phyloP scores from a whole-genome alignment of 1,284 basidiomycete genomes.

The Malassezia japonica region DNA sequence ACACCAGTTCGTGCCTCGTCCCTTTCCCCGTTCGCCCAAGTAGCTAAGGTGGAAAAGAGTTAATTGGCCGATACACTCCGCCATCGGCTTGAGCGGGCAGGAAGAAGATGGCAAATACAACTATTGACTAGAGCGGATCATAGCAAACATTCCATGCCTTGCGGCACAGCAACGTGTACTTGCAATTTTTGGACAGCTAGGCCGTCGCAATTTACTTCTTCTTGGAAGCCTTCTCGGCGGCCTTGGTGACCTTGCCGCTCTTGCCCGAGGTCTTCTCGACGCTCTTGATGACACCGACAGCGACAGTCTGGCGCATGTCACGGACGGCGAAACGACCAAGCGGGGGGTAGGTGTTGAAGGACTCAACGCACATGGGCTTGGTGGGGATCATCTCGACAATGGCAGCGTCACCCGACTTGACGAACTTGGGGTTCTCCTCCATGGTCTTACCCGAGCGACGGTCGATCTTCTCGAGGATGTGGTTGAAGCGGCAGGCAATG shows the following conservation, averaged over 20 bases:
- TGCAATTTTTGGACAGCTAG: slow-evolving; percentile 14
- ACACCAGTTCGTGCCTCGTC: no score
- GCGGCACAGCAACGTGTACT: neutral
- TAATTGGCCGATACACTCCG: slow-evolving; percentile 14
- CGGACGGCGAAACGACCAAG: slow-evolving; percentile 83
- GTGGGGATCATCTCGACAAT: slow-evolving; percentile 94
- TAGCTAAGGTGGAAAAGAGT: neutral
- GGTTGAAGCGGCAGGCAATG: slow-evolving; percentile 99
- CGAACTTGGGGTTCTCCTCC: slow-evolving; percentile 82
- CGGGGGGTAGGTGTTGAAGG: slow-evolving; percentile 95
- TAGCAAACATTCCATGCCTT: neutral
- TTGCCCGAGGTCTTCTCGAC: slow-evolving; percentile 26
- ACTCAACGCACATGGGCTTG: slow-evolving; percentile 98
- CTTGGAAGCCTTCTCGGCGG: slow-evolving; percentile 74
- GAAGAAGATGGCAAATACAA: slow-evolving; percentile 8
- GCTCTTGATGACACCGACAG: slow-evolving; percentile 86
- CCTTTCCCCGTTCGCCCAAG: no score
- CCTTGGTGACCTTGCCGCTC: slow-evolving; percentile 68
- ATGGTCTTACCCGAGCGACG: slow-evolving; percentile 81
- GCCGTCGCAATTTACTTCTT: slow-evolving; percentile 34
- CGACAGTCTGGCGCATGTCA: slow-evolving; percentile 53
- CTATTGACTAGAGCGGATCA: neutral
- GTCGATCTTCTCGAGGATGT: slow-evolving; percentile 98
- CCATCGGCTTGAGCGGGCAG: slow-evolving; percentile 11
- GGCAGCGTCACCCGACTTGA: slow-evolving; percentile 59